These are phyloP conservation scores for Chenopodium album DNA, from an alignment of 148 eudicot species.

Conservation along the genomic window DNA sequence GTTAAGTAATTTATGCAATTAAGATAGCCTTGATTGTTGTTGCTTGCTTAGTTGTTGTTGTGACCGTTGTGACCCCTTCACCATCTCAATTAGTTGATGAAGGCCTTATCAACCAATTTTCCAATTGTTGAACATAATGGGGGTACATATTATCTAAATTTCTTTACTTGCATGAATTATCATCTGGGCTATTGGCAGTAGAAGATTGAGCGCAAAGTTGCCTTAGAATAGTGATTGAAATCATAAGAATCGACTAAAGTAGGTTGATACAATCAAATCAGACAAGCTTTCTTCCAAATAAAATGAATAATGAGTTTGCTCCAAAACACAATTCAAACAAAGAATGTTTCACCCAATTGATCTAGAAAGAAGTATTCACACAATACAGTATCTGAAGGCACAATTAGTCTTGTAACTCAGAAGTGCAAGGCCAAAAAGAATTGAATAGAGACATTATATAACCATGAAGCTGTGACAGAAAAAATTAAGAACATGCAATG, in stretches of 20 bases:
- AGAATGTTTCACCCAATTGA: background rate
- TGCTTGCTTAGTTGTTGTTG: too few relatives aligned
- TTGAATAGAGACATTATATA: background rate
- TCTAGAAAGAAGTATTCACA: background rate
- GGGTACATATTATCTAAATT: too few relatives aligned
- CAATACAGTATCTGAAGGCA: background rate
- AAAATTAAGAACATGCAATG: background rate
- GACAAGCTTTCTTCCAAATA: background rate
- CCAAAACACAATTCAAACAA: background rate
- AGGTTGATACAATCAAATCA: background rate
- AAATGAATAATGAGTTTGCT: background rate
- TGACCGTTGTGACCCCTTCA: too few relatives aligned
- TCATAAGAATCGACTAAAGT: conserved; percentile 9
- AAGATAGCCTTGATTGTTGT: too few relatives aligned
- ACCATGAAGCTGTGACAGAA: background rate
- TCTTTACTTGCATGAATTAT: too few relatives aligned
- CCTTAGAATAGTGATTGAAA: conserved; percentile 19
- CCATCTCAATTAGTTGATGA: too few relatives aligned
- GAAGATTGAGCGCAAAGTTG: too few relatives aligned
- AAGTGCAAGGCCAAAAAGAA: too few relatives aligned
- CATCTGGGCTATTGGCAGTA: too few relatives aligned
- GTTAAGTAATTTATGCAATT: too few relatives aligned
- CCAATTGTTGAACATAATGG: too few relatives aligned
- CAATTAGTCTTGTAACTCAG: background rate
- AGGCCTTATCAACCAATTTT: too few relatives aligned